Evolutionary conservation across 768 basidiomycete genomes (phyloP), one percentile per base, ranked within the genome.

Genomic region (Rubroboletus satanas): DNA sequence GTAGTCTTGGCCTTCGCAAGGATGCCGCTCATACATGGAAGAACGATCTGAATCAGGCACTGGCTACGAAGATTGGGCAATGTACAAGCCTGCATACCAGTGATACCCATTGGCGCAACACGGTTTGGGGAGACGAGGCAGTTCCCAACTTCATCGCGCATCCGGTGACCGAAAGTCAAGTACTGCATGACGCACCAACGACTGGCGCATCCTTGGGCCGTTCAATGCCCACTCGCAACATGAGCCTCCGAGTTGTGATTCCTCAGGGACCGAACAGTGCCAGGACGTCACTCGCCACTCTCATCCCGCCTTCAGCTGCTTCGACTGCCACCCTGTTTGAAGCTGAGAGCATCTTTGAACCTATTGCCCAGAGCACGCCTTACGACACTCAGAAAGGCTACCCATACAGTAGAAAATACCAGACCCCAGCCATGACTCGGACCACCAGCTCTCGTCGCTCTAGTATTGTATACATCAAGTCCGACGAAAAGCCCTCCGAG

Each of bases 271-370:
- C 79, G 35, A 75, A 79, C 61, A 78, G 75, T 32, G 79, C 78
- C 32, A 82, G 82, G 45, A 76, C 75, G 12, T 87, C 84, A 0
- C 52, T 83, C 9, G 73, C 69, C 45, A 75, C 75, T 69, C 74
- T 66, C 55, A 75, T 66, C 62, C 66, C 71, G 28, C 76, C 78
- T 7, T 85, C 83, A 11, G 82, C 84, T 3, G 79, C 83, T 7
- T 85, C 85, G 18, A 83, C 82, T 11, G 76, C 75, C 5, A 84
- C 84, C 0, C 70, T 86, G 17, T 86, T 85, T 61, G 85, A 87
- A 49, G 59, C 72, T 37, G 67, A 63, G 33, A 15, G 29, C 7
- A 37, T 36, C 9, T 58, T 65, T 18, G 66, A 65, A 35, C 63
- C 59, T 8, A 28, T 35, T 11, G 79, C 83, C 4, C 79, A 85